phyloP scores from a whole-genome alignment of 371 early-diverging fungal genomes.

The Conidiobolus incongruus region DNA sequence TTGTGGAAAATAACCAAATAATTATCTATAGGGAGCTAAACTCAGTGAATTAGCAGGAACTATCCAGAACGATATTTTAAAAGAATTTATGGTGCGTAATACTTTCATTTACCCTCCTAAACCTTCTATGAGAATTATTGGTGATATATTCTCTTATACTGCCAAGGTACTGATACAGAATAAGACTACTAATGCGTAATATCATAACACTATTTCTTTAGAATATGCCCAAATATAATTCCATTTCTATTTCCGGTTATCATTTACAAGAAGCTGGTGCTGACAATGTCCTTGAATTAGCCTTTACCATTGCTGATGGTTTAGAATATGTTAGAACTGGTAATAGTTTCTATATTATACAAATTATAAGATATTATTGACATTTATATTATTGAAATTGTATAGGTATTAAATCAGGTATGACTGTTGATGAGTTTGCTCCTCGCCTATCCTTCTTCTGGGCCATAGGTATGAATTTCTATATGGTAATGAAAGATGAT shows the following conservation, averaged over 20 bases:
- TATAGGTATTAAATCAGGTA: slow-evolving; percentile 44
- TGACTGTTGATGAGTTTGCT: slow-evolving; percentile 68
- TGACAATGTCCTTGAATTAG: slow-evolving; percentile 57
- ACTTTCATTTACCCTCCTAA: slow-evolving; percentile 75
- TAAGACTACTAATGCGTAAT: not conserved
- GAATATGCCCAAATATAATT: slow-evolving; percentile 77
- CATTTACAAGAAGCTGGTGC: slow-evolving; percentile 83
- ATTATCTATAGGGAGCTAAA: slow-evolving; percentile 25
- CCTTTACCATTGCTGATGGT: slow-evolving; percentile 72
- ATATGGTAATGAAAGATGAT: slow-evolving; percentile 25
- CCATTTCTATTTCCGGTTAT: slow-evolving; percentile 75
- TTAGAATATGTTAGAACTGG: slow-evolving; percentile 50
- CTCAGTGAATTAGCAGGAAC: slow-evolving; percentile 57
- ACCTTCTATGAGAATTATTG: slow-evolving; percentile 62
- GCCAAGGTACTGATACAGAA: slow-evolving; percentile 30
- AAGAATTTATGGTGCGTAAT: slow-evolving; percentile 82
- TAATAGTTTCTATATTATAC: not conserved
- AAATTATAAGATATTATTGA: too few species aligned
- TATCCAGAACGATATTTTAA: slow-evolving; percentile 72
- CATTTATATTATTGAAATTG: slow-evolving; percentile 5
- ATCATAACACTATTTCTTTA: slow-evolving; percentile 4
- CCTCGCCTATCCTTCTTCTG: slow-evolving; percentile 78
- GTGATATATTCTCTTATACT: slow-evolving; percentile 66
- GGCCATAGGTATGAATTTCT: slow-evolving; percentile 81
- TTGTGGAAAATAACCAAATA: not conserved